Percentiles rank a stretch among this genome's conserved stretches.
Evolutionary conservation across 2,329 filamentous ascomycete species (phyloP).

Genomic region (Cryoendolithus antarcticus): DNA sequence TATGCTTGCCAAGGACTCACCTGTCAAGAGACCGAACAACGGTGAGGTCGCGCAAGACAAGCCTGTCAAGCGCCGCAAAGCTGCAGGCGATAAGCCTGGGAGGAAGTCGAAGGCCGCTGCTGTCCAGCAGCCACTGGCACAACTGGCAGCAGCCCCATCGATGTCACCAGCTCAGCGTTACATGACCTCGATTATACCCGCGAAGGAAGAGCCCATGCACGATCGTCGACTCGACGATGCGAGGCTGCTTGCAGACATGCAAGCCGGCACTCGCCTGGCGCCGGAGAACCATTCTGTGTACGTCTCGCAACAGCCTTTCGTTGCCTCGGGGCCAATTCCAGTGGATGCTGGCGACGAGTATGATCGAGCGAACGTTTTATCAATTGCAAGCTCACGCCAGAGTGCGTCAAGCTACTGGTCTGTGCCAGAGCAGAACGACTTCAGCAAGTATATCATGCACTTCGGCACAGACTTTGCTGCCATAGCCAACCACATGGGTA

Average conservation of each 20-base stretch:
- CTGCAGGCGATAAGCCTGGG: slow-evolving; percentile 22
- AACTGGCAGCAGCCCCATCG: slow-evolving; percentile 17
- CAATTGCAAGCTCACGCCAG: slow-evolving; percentile 14
- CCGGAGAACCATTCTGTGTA: slow-evolving; percentile 2
- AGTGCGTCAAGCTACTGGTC: slow-evolving; percentile 69
- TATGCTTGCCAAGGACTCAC: slow-evolving; percentile 44
- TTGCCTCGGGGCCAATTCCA: slow-evolving; percentile 1
- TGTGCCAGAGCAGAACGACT: slow-evolving; percentile 67
- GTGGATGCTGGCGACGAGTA: slow-evolving; percentile 10
- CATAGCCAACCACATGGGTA: slow-evolving; percentile 68
- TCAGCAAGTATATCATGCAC: slow-evolving; percentile 56
- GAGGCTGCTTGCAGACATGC: slow-evolving; percentile 20
- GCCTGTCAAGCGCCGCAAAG: slow-evolving; percentile 20
- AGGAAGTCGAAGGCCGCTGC: slow-evolving; percentile 28
- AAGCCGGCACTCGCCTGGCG: slow-evolving; percentile 9
- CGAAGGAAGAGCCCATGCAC: slow-evolving; percentile 18
- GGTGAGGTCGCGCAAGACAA: slow-evolving; percentile 21
- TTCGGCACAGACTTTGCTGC: slow-evolving; percentile 69
- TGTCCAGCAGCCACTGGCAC: slow-evolving; percentile 27
- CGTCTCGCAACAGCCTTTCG: slow-evolving; percentile 1
- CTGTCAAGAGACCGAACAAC: slow-evolving; percentile 23
- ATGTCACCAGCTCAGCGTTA: slow-evolving; percentile 23
- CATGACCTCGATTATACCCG: slow-evolving; percentile 8
- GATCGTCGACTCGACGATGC: slow-evolving; percentile 21
- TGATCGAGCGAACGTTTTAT: slow-evolving; percentile 6